phyloP scores from a whole-genome alignment of 2,329 filamentous ascomycete species.

The Xylariaceae sp. region DNA sequence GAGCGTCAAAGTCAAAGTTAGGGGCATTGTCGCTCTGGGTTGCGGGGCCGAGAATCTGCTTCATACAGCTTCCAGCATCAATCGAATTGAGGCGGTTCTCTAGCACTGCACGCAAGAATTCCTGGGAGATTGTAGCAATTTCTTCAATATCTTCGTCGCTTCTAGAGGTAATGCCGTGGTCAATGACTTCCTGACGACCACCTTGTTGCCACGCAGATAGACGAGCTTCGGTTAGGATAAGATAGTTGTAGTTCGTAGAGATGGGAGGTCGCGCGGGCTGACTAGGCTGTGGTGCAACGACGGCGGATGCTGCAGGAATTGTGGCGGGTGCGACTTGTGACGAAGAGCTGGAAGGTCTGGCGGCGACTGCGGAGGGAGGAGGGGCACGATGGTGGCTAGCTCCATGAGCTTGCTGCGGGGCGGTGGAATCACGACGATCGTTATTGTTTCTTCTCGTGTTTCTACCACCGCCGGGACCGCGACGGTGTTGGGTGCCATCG shows the following conservation, averaged over 20 bases:
- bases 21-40: conserved; percentile 41
- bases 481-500: conserved; percentile 37
- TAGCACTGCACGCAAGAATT: conserved; percentile 71
- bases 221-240: conserved; percentile 66
- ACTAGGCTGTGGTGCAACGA: conserved; percentile 19
- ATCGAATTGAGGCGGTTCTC: conserved; percentile 60
- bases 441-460: conserved; percentile 39
- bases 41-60: conserved; percentile 63
- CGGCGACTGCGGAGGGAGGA: conserved; percentile 33
- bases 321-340: conserved; percentile 31
- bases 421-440: conserved; percentile 50
- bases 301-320: conserved; percentile 23
- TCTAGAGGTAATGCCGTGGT: conserved; percentile 59
- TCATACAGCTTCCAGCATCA: conserved; percentile 68
- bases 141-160: conserved; percentile 62
- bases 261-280: conserved; percentile 31
- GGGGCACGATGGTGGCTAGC: conserved; percentile 26
- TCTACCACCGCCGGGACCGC: conserved; percentile 42
- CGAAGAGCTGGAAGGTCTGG: conserved; percentile 36
- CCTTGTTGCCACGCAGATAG: conserved; percentile 61
- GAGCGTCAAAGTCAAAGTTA: conserved; percentile 52
- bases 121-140: conserved; percentile 72
- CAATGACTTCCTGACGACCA: conserved; percentile 63
- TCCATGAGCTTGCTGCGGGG: conserved; percentile 31
- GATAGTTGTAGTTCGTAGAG: conserved; percentile 60